Conservation (phyloP, 108 stramenopile genomes). For the Skeletonema marinoi region DNA sequence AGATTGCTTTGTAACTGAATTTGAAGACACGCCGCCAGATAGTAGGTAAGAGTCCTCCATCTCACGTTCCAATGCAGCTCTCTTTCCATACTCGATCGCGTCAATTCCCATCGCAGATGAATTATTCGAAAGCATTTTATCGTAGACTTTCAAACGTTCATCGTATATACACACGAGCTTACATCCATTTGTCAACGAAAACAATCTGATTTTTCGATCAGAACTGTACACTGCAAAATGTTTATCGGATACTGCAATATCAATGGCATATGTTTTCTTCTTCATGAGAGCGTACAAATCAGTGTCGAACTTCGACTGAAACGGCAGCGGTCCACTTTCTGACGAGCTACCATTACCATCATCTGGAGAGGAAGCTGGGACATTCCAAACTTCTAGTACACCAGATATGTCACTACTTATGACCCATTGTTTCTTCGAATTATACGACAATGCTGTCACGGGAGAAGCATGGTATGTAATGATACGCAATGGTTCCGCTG, state of each 20-base stretch:
- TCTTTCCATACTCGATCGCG: constrained; percentile 88
- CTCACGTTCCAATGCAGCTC: constrained; percentile 88
- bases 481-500: constrained; percentile 54
- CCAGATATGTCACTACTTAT: constrained; percentile 87
- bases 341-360: constrained; percentile 17
- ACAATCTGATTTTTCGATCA: constrained; percentile 87
- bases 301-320: constrained; percentile 84
- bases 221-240: constrained; percentile 81
- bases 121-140: constrained; percentile 39
- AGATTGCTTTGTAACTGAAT: constrained; percentile 24
- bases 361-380: constrained; percentile 15
- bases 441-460: constrained; percentile 79
- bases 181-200: constrained; percentile 72
- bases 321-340: constrained; percentile 37
- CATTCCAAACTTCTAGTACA: constrained; percentile 93
- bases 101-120: constrained; percentile 68
- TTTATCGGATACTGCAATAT: constrained; percentile 61
- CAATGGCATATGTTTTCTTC: constrained; percentile 78
- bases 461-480: constrained; percentile 80
- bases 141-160: constrained; percentile 83
- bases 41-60: constrained; percentile 66
- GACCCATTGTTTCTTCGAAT: constrained; percentile 59
- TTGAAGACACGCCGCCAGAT: constrained; percentile 26
- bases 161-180: constrained; percentile 87
- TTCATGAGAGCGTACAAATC: constrained; percentile 90